Percentiles rank a stretch among this genome's conserved stretches.
These are phyloP conservation scores for Aspergillus eucalypticola DNA, from an alignment of 2,329 filamentous ascomycete genomes.

Conservation along the genomic window DNA sequence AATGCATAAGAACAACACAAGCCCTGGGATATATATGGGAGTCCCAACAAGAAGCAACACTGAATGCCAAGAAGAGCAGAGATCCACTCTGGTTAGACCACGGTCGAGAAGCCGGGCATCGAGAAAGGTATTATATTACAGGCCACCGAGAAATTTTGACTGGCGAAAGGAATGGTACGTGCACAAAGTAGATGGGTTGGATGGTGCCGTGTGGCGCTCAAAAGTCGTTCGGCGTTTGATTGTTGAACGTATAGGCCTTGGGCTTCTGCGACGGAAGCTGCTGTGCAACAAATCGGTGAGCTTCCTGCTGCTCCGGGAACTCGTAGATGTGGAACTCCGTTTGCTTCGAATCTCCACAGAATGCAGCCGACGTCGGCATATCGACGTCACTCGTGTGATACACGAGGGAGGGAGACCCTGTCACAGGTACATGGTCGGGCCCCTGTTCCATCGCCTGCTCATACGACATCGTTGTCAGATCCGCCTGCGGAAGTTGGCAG, in stretches of 20 bases:
- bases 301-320: slow-evolving; percentile 47
- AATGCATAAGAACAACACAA: slow-evolving; percentile 17
- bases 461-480: slow-evolving; percentile 43
- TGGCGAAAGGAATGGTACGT: slow-evolving; percentile 4
- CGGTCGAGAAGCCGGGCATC: neutral
- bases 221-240: slow-evolving; percentile 44
- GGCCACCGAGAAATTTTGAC: slow-evolving; percentile 2
- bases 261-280: slow-evolving; percentile 44
- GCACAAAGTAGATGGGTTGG: neutral
- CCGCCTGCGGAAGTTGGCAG: slow-evolving; percentile 35
- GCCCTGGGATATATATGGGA: slow-evolving; percentile 13
- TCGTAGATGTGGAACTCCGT: slow-evolving; percentile 48
- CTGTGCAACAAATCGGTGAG: slow-evolving; percentile 45
- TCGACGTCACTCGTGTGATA: slow-evolving; percentile 35
- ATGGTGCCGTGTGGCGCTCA: slow-evolving; percentile 1
- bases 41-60: slow-evolving; percentile 8
- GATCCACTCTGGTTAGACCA: neutral
- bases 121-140: slow-evolving; percentile 1
- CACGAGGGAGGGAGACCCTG: slow-evolving; percentile 35
- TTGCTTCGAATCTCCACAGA: slow-evolving; percentile 34
- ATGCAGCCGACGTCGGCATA: slow-evolving; percentile 26
- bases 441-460: slow-evolving; percentile 34
- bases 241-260: slow-evolving; percentile 48
- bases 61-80: slow-evolving; percentile 15
- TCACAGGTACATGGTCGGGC: slow-evolving; percentile 31